phyloP scores from a whole-genome alignment of 164 flowering plant genomes.

The Sedum album region DNA sequence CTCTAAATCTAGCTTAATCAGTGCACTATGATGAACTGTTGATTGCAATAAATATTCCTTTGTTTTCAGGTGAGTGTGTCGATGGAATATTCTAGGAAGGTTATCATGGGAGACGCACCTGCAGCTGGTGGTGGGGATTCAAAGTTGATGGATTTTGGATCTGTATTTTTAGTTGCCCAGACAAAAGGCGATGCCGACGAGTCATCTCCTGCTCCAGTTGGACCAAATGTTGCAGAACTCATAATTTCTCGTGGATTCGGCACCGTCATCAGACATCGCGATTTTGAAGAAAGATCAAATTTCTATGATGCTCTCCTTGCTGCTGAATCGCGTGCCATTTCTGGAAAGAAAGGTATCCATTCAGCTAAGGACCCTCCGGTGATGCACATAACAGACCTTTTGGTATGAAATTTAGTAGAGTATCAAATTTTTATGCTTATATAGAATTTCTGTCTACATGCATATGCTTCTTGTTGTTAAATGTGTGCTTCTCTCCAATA shows the following conservation, averaged over 20 bases:
- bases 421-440: not conserved
- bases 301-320: conserved; percentile 83
- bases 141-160: conserved; percentile 92
- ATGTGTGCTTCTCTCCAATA: not conserved
- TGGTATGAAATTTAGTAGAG: conserved; percentile 36
- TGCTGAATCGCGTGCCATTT: conserved; percentile 78
- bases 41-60: not conserved
- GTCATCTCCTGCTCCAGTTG: conserved; percentile 26
- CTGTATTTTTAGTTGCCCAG: conserved; percentile 53
- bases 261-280: conserved; percentile 72
- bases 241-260: conserved; percentile 83
- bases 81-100: conserved; percentile 94
- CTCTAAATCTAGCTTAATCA: not conserved
- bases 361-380: conserved; percentile 83
- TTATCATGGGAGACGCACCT: conserved; percentile 15
- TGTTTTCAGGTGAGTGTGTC: conserved; percentile 68
- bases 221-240: conserved; percentile 64
- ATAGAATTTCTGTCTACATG: not conserved
- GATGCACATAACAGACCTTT: conserved; percentile 74
- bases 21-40: not conserved
- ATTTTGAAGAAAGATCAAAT: conserved; percentile 95
- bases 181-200: conserved; percentile 39
- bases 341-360: conserved; percentile 80
- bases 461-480: not conserved
- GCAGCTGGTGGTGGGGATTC: conserved; percentile 47